These are phyloP conservation scores for Tolypocladium album DNA, from an alignment of 2,329 filamentous ascomycete genomes.

Conservation along the genomic window DNA sequence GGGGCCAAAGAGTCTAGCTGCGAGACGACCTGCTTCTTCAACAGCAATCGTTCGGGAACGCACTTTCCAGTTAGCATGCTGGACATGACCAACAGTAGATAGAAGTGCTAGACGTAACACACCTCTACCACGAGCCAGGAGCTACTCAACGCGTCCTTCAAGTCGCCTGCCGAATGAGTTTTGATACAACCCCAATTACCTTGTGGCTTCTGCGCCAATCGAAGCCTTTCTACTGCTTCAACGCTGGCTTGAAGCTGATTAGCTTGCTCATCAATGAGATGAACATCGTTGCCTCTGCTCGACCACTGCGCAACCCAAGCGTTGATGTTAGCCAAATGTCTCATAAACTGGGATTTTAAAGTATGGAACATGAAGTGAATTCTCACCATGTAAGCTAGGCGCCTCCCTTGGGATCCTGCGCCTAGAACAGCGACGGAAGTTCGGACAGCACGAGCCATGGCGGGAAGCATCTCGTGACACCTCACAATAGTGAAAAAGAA, in stretches of 20 bases:
- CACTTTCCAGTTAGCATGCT: slow-evolving; percentile 18
- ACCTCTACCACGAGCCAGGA: slow-evolving; percentile 19
- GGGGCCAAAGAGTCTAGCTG: slow-evolving; percentile 26
- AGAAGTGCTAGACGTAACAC: not conserved
- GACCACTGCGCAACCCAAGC: slow-evolving; percentile 11
- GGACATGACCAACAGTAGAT: no score
- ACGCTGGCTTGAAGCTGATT: slow-evolving; percentile 15
- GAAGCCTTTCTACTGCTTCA: slow-evolving; percentile 14
- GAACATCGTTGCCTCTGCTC: slow-evolving; percentile 16
- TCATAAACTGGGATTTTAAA: not conserved
- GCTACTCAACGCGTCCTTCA: slow-evolving; percentile 9
- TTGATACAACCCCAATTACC: slow-evolving; percentile 10
- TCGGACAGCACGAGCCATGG: not conserved
- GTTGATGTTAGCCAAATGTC: not conserved
- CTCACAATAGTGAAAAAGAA: not conserved
- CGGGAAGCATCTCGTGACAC: not conserved
- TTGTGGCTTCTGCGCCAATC: not conserved
- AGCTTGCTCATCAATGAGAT: slow-evolving; percentile 15
- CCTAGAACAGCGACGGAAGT: slow-evolving; percentile 15
- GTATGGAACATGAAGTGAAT: not conserved
- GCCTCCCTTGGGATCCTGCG: slow-evolving; percentile 18
- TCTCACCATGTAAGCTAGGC: slow-evolving; percentile 18
- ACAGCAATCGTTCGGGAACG: slow-evolving; percentile 28
- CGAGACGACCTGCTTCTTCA: slow-evolving; percentile 28
- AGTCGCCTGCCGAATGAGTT: slow-evolving; percentile 8